Conservation (phyloP, 768 basidiomycete genomes). For the Suillus decipiens region DNA sequence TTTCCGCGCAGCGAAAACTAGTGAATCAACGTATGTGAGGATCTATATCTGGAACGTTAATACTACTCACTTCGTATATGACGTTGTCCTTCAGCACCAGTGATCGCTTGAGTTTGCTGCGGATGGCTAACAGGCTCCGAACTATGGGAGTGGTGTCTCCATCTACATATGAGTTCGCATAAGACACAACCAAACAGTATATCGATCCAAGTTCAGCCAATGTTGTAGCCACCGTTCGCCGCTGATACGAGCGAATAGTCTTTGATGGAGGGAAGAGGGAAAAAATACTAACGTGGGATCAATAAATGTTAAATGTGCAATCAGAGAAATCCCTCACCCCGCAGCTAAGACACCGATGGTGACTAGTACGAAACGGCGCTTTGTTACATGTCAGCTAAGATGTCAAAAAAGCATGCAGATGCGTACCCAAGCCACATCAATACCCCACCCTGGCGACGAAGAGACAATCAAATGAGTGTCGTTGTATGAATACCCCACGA, state of each 20-base stretch:
- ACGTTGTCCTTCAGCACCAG: constrained; percentile 57
- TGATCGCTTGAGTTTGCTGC: constrained; percentile 70
- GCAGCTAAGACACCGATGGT: constrained; percentile 73
- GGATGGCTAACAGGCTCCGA: constrained; percentile 69
- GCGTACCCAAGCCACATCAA: constrained; percentile 70
- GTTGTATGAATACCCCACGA: constrained; percentile 75
- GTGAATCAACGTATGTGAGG: constrained; percentile 11
- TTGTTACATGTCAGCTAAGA: constrained; percentile 1
- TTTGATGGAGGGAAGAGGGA: constrained; percentile 73
- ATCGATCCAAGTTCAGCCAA: constrained; percentile 66
- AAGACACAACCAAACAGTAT: constrained; percentile 77
- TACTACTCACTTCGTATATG: constrained; percentile 60
- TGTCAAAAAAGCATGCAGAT: not conserved
- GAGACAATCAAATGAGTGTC: constrained; percentile 50
- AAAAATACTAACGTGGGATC: constrained; percentile 47
- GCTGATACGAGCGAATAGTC: constrained; percentile 73
- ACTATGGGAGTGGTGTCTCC: constrained; percentile 60
- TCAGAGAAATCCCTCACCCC: constrained; percentile 48
- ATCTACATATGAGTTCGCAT: constrained; percentile 57
- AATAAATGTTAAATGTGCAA: constrained; percentile 3
- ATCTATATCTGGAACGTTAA: not conserved
- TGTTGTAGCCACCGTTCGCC: constrained; percentile 67
- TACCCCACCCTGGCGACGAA: constrained; percentile 59
- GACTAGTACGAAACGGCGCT: constrained; percentile 73
- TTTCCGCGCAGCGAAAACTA: constrained; percentile 75